Conservation (phyloP, 1,139 yeast genomes). For the Yamadazyma membranifaciens region DNA sequence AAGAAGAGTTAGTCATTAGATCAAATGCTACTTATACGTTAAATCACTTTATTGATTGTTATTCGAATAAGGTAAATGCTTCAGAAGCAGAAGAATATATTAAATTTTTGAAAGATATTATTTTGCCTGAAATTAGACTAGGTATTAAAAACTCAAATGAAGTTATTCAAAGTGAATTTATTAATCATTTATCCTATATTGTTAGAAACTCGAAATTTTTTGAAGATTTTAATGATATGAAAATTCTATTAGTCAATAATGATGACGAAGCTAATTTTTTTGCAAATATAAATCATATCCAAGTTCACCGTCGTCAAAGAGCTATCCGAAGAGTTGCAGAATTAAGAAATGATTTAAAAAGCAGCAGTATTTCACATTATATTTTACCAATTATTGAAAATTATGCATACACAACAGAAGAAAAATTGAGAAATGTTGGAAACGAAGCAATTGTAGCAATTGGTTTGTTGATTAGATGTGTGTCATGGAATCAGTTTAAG, state of each 20-base stretch:
- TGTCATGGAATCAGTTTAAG: constrained; percentile 79
- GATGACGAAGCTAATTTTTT: constrained; percentile 90
- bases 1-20: constrained; percentile 77
- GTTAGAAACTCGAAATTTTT: constrained; percentile 52
- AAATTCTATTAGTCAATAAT: constrained; percentile 56
- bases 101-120: constrained; percentile 48
- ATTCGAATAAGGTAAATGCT: constrained; percentile 30
- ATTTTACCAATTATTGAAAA: constrained; percentile 83
- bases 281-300: constrained; percentile 77
- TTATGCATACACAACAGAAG: constrained; percentile 61
- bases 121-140: constrained; percentile 64
- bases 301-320: constrained; percentile 79
- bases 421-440: constrained; percentile 67
- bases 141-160: constrained; percentile 69
- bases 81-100: constrained; percentile 38
- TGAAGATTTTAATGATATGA: constrained; percentile 65
- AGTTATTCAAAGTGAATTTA: constrained; percentile 67
- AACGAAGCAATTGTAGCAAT: constrained; percentile 71
- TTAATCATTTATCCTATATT: constrained; percentile 62
- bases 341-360: constrained; percentile 43
- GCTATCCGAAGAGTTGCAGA: constrained; percentile 64
- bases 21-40: constrained; percentile 72
- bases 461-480: constrained; percentile 53
- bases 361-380: constrained; percentile 71
- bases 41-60: constrained; percentile 63